Percentiles rank a stretch among this genome's conserved stretches.
phyloP scores from a whole-genome alignment of 192 early-diverging fungal species.

The Gonapodya prolifera region DNA sequence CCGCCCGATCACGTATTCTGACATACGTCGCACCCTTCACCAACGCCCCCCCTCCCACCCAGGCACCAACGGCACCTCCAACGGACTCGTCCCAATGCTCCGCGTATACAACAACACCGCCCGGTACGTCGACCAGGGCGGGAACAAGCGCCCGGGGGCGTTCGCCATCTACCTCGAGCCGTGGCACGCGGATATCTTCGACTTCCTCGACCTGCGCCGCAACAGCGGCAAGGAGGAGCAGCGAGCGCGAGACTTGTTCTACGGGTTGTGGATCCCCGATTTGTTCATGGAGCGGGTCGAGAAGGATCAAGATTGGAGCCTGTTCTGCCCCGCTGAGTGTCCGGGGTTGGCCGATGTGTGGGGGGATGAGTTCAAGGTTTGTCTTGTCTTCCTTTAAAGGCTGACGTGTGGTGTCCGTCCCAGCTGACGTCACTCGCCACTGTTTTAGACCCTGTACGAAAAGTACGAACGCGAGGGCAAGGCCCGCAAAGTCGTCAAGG shows the following conservation, averaged over 20 bases:
- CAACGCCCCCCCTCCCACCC: constrained; percentile 99
- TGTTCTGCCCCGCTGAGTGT: constrained; percentile 92
- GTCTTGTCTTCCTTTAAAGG: not conserved
- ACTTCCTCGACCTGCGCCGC: constrained; percentile 88
- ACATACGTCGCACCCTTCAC: too few relatives aligned
- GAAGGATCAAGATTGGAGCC: constrained; percentile 79
- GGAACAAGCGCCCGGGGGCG: constrained; percentile 94
- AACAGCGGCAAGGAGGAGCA: constrained; percentile 97
- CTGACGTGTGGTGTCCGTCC: not conserved
- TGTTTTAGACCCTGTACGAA: constrained; percentile 46
- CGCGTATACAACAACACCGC: constrained; percentile 98
- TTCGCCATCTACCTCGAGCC: constrained; percentile 98
- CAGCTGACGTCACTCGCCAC: not conserved
- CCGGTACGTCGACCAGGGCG: constrained; percentile 98
- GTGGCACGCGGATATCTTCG: constrained; percentile 97
- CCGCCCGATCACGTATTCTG: too few relatives aligned
- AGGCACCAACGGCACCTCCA: constrained; percentile 93
- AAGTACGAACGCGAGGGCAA: constrained; percentile 74
- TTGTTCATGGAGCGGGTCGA: constrained; percentile 98
- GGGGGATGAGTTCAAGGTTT: constrained; percentile 81
- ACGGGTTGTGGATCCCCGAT: constrained; percentile 94
- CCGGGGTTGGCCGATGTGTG: constrained; percentile 81
- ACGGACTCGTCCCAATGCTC: constrained; percentile 94
- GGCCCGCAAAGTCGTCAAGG: constrained; percentile 83
- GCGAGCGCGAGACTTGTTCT: constrained; percentile 94